These are phyloP conservation scores for Trichoderma aggressivum DNA, from an alignment of 2,329 filamentous ascomycete genomes.

Conservation along the genomic window DNA sequence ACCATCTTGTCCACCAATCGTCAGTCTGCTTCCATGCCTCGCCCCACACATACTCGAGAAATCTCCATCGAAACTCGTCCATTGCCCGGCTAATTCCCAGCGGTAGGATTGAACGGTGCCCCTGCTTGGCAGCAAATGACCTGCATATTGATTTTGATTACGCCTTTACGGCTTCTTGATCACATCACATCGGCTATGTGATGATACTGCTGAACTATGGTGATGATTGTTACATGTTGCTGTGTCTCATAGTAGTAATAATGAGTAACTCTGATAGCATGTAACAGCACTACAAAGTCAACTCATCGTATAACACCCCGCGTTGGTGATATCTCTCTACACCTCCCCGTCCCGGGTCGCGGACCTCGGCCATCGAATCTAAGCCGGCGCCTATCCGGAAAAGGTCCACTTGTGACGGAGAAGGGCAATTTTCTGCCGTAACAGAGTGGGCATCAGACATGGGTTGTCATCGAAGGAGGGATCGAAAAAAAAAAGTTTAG, in stretches of 20 bases:
- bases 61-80: not conserved
- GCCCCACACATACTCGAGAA: not conserved
- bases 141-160: not conserved
- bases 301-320: not conserved
- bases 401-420: slow-evolving; percentile 4
- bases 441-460: not conserved
- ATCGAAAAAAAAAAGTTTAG: not conserved
- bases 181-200: not conserved
- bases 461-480: not conserved
- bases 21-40: not conserved
- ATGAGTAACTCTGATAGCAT: not conserved
- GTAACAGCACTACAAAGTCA: not conserved
- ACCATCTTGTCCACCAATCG: not conserved
- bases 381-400: not conserved
- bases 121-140: not conserved
- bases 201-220: not conserved
- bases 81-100: slow-evolving; percentile 6
- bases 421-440: slow-evolving; percentile 1
- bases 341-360: not conserved
- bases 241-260: not conserved
- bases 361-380: slow-evolving; percentile 7
- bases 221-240: not conserved
- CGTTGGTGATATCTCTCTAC: not conserved
- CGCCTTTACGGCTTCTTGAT: not conserved
- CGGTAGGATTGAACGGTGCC: not conserved